Evolutionary conservation across 345 rosid species (phyloP).

Genomic region (Carallia brachiata): DNA sequence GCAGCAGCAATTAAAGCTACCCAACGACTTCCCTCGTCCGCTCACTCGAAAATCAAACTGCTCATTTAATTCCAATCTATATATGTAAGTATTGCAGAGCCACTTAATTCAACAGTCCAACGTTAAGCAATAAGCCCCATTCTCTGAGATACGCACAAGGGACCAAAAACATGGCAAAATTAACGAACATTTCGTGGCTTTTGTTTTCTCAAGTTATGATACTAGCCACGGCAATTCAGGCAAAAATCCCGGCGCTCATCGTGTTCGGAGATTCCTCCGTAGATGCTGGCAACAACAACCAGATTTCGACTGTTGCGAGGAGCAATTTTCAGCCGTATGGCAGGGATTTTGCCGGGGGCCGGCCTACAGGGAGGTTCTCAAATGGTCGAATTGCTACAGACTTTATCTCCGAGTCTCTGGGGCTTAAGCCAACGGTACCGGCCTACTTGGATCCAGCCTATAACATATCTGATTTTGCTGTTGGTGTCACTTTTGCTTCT

Average conservation of each 20-base stretch:
- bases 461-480: constrained; percentile 24
- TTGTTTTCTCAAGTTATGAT: not conserved
- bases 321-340: constrained; percentile 30
- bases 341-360: constrained; percentile 20
- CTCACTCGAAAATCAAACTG: not conserved
- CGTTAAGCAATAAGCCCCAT: not conserved
- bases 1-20: constrained; percentile 10
- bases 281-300: constrained; percentile 27
- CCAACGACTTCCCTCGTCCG: not conserved
- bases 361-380: constrained; percentile 27
- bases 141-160: not conserved
- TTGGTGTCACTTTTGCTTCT: constrained; percentile 31
- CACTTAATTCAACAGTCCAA: not conserved
- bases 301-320: constrained; percentile 20
- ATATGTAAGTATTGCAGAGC: not conserved
- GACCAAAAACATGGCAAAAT: constrained; percentile 8
- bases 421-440: constrained; percentile 23
- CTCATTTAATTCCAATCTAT: not conserved
- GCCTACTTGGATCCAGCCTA: constrained; percentile 30
- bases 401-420: constrained; percentile 23
- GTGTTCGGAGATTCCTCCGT: constrained; percentile 29
- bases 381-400: constrained; percentile 30
- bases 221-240: not conserved
- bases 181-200: not conserved
- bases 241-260: constrained; percentile 21